Percentiles rank a stretch among this genome's conserved stretches.
Evolutionary conservation across 768 basidiomycete species (phyloP).

Genomic region (Glaciozyma antarctica): DNA sequence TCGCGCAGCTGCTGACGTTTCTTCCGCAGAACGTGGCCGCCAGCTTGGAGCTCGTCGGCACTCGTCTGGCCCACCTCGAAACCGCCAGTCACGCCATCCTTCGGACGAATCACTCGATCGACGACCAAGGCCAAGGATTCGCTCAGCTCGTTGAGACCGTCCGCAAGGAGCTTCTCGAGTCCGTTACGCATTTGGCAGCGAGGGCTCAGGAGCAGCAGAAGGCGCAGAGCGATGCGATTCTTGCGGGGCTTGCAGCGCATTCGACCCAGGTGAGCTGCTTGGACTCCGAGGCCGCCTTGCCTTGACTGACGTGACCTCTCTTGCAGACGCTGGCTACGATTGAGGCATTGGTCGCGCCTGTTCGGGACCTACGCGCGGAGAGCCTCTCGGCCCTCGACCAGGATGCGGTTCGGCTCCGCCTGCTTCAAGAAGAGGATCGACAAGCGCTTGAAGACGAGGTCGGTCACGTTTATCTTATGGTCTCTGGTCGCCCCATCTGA

Average conservation of each 20-base stretch:
- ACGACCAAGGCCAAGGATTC: background rate
- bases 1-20: too few species aligned
- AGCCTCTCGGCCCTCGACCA: too few species aligned
- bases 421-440: background rate
- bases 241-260: background rate
- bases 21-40: constrained; percentile 6
- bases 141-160: constrained; percentile 13
- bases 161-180: background rate
- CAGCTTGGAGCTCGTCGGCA: constrained; percentile 8
- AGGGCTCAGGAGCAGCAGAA: background rate
- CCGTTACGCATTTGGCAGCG: background rate
- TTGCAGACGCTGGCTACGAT: background rate
- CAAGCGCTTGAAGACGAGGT: background rate
- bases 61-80: constrained; percentile 6
- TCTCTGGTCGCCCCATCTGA: background rate
- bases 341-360: background rate
- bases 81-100: background rate
- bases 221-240: background rate
- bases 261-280: background rate
- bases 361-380: background rate
- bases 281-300: background rate
- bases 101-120: background rate
- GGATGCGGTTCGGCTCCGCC: background rate
- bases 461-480: background rate
- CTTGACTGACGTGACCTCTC: background rate